Evolutionary conservation across 2,329 filamentous ascomycete genomes (phyloP).

Genomic region (Albophoma yamanashiensis): DNA sequence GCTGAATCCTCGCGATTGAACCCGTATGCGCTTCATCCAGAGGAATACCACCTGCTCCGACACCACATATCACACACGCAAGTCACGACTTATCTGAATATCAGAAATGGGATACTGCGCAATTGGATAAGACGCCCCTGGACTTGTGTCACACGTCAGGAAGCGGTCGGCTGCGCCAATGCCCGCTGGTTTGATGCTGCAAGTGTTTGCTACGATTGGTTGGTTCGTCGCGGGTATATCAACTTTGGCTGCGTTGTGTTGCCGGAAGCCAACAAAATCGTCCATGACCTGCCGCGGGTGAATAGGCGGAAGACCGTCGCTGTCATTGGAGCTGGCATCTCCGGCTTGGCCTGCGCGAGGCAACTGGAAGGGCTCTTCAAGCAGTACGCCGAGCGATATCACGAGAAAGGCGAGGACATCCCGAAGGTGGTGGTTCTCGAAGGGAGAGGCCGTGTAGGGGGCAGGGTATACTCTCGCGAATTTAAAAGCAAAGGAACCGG

Average conservation of each 20-base stretch:
- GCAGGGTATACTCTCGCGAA: conserved; percentile 78
- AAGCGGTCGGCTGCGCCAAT: conserved; percentile 86
- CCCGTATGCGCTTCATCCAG: conserved; percentile 75
- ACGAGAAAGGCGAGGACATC: conserved; percentile 52
- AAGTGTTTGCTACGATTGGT: conserved; percentile 84
- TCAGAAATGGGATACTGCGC: conserved; percentile 85
- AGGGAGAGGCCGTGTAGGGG: conserved; percentile 77
- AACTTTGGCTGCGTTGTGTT: conserved; percentile 88
- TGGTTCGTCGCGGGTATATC: conserved; percentile 83
- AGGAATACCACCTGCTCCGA: conserved; percentile 73
- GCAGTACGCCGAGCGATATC: conserved; percentile 63
- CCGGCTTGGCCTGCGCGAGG: conserved; percentile 82
- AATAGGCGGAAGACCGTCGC: conserved; percentile 62
- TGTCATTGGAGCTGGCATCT: conserved; percentile 88
- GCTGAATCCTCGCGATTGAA: conserved; percentile 84
- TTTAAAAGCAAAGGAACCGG: conserved; percentile 47
- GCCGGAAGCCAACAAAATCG: conserved; percentile 28
- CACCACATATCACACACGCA: conserved; percentile 78
- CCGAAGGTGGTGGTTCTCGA: conserved; percentile 76
- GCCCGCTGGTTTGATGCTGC: conserved; percentile 82
- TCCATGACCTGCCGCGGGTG: conserved; percentile 21
- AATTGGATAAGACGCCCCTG: conserved; percentile 84
- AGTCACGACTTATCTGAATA: conserved; percentile 91
- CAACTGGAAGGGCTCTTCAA: conserved; percentile 80
- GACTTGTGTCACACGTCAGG: conserved; percentile 67